A percentile compares a stretch with the other conserved stretches of the same genome.
Conservation (phyloP, 2,329 filamentous ascomycete genomes). For the Teratosphaeria nubilosa region DNA sequence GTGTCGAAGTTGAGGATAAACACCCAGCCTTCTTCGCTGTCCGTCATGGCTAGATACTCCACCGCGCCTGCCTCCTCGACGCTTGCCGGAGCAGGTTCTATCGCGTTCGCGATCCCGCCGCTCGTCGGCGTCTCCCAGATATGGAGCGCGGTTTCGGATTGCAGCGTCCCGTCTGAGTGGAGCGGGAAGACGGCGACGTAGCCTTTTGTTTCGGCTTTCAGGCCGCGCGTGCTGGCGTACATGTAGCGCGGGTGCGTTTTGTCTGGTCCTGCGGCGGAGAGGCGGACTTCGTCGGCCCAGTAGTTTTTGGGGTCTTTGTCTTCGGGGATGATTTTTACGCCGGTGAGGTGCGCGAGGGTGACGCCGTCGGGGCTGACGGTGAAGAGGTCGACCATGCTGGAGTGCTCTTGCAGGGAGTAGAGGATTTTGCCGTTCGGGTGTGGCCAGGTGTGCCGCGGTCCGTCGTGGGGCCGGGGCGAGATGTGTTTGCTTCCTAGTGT, state of each 20-base stretch:
- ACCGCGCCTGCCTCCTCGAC: not conserved
- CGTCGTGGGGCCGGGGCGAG: slow-evolving; percentile 21
- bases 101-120: slow-evolving; percentile 27
- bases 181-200: slow-evolving; percentile 24
- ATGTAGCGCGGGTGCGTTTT: slow-evolving; percentile 18
- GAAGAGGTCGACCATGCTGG: slow-evolving; percentile 27
- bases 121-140: slow-evolving; percentile 27
- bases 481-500: slow-evolving; percentile 20
- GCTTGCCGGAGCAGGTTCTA: slow-evolving; percentile 22
- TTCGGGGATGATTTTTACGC: slow-evolving; percentile 21
- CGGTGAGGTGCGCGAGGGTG: slow-evolving; percentile 19
- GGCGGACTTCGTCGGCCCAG: slow-evolving; percentile 28
- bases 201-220: slow-evolving; percentile 22
- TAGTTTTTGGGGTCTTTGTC: slow-evolving; percentile 23
- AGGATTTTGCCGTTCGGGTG: slow-evolving; percentile 25
- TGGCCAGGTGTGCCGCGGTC: slow-evolving; percentile 26
- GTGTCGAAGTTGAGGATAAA: slow-evolving; percentile 24
- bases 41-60: slow-evolving; percentile 26
- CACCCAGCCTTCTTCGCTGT: slow-evolving; percentile 25
- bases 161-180: slow-evolving; percentile 16
- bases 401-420: slow-evolving; percentile 28
- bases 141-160: slow-evolving; percentile 17
- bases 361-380: slow-evolving; percentile 18
- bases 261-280: slow-evolving; percentile 20
- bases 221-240: slow-evolving; percentile 25